These are phyloP conservation scores for Aeminium ludgeri DNA, from an alignment of 495 filamentous ascomycete genomes.

Conservation along the genomic window DNA sequence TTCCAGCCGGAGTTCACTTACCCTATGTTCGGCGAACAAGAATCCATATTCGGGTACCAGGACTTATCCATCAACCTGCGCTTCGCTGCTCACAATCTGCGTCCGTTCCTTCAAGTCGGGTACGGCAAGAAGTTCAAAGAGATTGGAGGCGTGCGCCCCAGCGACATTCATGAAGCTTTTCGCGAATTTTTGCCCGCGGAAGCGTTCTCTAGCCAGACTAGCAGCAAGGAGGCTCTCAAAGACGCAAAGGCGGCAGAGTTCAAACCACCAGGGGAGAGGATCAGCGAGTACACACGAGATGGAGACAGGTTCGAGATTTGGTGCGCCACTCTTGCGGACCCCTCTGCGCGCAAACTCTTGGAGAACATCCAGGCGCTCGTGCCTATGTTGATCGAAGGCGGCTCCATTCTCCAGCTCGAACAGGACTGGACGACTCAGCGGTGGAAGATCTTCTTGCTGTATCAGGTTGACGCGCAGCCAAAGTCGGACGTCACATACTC, in stretches of 20 bases:
- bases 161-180: conserved; percentile 48
- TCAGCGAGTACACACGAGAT: conserved; percentile 33
- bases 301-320: conserved; percentile 44
- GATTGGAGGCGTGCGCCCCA: conserved; percentile 50
- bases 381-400: conserved; percentile 86
- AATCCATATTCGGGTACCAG: conserved; percentile 81
- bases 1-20: conserved; percentile 86
- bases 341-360: conserved; percentile 44
- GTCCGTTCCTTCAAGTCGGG: conserved; percentile 52
- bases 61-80: conserved; percentile 55
- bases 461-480: conserved; percentile 34
- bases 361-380: conserved; percentile 67
- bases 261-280: conserved; percentile 42
- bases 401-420: conserved; percentile 50
- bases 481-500: conserved; percentile 29
- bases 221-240: background rate
- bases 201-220: conserved; percentile 31
- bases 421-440: conserved; percentile 55
- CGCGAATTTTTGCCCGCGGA: conserved; percentile 44
- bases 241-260: conserved; percentile 19
- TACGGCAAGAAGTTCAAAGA: conserved; percentile 58
- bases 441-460: conserved; percentile 80
- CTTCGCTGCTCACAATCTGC: conserved; percentile 68
- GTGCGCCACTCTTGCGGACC: conserved; percentile 39
- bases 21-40: conserved; percentile 76